These are phyloP conservation scores for Colletotrichum trifolii DNA, from an alignment of 2,329 filamentous ascomycete genomes.

Conservation along the genomic window DNA sequence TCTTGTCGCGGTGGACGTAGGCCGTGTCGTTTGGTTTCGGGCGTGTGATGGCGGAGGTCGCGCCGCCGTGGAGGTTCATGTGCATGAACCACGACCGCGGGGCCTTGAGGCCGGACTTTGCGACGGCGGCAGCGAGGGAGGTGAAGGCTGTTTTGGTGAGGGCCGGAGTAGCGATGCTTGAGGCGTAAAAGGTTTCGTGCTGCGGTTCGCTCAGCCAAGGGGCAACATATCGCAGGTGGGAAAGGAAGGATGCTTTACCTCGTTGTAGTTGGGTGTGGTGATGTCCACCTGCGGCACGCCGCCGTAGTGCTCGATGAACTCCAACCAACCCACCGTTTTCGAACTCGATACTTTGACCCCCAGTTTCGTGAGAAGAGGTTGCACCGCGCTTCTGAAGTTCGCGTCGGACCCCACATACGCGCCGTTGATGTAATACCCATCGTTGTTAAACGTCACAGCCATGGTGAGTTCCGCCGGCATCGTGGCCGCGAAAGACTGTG, in stretches of 20 bases:
- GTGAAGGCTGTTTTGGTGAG: conserved; percentile 39
- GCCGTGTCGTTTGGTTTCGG: conserved; percentile 43
- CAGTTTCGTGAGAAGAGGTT: conserved; percentile 14
- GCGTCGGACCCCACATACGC: conserved; percentile 8
- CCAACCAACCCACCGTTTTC: conserved; percentile 25
- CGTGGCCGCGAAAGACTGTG: conserved; percentile 9
- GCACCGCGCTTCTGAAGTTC: conserved; percentile 3
- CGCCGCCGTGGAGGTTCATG: conserved; percentile 48
- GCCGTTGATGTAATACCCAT: conserved; percentile 23
- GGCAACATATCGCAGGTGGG: neutral
- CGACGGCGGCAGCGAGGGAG: conserved; percentile 39
- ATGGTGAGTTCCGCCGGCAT: conserved; percentile 44
- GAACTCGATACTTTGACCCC: conserved; percentile 18
- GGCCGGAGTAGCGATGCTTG: conserved; percentile 43
- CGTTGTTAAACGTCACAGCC: conserved; percentile 22
- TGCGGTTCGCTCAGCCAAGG: conserved; percentile 13
- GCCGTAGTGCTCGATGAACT: conserved; percentile 22
- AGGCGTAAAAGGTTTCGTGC: conserved; percentile 45
- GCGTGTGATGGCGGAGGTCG: conserved; percentile 49
- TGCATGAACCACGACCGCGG: conserved; percentile 47
- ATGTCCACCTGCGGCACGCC: conserved; percentile 12
- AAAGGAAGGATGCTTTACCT: neutral
- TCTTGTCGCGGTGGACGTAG: conserved; percentile 54
- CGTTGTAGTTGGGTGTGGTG: conserved; percentile 15
- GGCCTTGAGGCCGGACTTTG: conserved; percentile 35